phyloP scores from a whole-genome alignment of 2,329 filamentous ascomycete genomes.

The Plenodomus tracheiphilus region DNA sequence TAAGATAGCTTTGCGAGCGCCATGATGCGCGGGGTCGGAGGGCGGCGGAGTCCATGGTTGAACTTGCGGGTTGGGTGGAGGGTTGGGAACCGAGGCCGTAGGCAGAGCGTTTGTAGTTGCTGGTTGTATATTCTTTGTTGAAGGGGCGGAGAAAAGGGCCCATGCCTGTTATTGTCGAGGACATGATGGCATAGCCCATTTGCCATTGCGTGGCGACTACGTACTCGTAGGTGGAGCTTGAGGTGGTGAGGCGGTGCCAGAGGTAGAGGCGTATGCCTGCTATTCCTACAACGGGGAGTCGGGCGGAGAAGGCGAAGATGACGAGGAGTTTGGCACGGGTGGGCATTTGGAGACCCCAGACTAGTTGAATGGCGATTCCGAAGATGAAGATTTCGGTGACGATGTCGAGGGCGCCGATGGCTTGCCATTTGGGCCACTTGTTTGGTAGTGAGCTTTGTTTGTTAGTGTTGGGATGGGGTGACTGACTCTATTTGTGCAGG shows the following conservation, averaged over 20 bases:
- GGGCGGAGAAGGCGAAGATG: conserved; percentile 33
- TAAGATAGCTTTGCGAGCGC: conserved; percentile 18
- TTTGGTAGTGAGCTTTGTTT: conserved; percentile 2
- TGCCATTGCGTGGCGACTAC: conserved; percentile 40
- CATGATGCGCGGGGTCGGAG: conserved; percentile 7
- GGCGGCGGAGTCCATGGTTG: background rate
- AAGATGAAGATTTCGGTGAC: conserved; percentile 33
- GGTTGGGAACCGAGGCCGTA: conserved; percentile 2
- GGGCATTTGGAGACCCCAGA: conserved; percentile 35
- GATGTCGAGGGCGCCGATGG: conserved; percentile 33
- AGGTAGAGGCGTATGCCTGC: conserved; percentile 31
- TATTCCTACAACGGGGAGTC: conserved; percentile 32
- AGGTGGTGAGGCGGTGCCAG: conserved; percentile 15
- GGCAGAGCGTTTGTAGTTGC: background rate
- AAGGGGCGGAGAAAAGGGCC: conserved; percentile 41
- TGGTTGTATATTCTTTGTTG: conserved; percentile 25
- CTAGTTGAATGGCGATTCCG: conserved; percentile 27
- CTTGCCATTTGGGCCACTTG: conserved; percentile 36
- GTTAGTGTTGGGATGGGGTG: background rate
- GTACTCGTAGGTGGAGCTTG: conserved; percentile 27
- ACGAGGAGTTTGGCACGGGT: conserved; percentile 29
- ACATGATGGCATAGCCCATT: conserved; percentile 42
- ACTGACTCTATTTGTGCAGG: conserved; percentile 29
- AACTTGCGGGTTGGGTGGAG: background rate
- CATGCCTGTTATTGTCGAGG: conserved; percentile 35